phyloP scores from a whole-genome alignment of 768 basidiomycete species.

The Mycena sanguinolenta region DNA sequence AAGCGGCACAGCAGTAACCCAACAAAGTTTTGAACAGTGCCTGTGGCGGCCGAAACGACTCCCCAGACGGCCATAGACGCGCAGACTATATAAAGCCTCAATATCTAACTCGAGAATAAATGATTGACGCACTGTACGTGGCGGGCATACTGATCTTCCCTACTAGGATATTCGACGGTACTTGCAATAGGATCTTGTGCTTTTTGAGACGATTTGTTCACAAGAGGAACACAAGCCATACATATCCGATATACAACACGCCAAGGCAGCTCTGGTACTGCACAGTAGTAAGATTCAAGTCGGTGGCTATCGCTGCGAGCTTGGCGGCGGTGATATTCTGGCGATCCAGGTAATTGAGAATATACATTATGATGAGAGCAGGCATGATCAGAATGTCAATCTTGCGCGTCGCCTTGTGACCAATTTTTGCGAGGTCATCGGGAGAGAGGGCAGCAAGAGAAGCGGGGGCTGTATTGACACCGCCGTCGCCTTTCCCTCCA shows the following conservation, averaged over 20 bases:
- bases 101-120: no score
- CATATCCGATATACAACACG: slow-evolving; percentile 32
- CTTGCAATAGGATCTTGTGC: slow-evolving; percentile 31
- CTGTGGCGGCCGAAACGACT: slow-evolving; percentile 30
- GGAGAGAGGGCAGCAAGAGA: slow-evolving; percentile 26
- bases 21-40: slow-evolving; percentile 49
- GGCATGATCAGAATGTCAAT: slow-evolving; percentile 31
- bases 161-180: slow-evolving; percentile 34
- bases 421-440: slow-evolving; percentile 18
- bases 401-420: slow-evolving; percentile 28
- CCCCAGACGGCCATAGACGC: slow-evolving; percentile 33
- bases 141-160: slow-evolving; percentile 34
- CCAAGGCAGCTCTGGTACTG: slow-evolving; percentile 35
- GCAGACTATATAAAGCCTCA: no score
- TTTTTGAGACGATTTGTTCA: not conserved
- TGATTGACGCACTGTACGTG: no score
- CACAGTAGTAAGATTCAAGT: slow-evolving; percentile 26
- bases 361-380: slow-evolving; percentile 29
- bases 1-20: slow-evolving; percentile 63
- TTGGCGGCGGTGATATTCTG: slow-evolving; percentile 36
- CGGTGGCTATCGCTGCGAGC: slow-evolving; percentile 23
- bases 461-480: not conserved
- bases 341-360: slow-evolving; percentile 37
- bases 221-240: not conserved
- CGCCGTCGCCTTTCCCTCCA: not conserved